phyloP scores from a whole-genome alignment of 2,329 filamentous ascomycete genomes.

The Penicillium sp. region DNA sequence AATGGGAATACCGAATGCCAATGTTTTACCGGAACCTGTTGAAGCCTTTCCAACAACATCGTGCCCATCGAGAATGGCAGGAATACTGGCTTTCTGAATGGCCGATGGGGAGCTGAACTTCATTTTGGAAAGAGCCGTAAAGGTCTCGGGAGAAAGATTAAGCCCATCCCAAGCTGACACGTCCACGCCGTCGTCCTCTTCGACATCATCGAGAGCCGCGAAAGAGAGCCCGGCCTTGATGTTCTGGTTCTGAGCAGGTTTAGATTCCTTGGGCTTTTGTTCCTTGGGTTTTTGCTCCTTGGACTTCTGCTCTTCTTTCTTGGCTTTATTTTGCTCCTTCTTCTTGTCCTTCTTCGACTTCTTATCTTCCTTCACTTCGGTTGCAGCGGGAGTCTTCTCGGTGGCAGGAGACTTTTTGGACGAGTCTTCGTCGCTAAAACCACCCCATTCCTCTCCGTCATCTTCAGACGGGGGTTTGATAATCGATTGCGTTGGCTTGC shows the following conservation, averaged over 20 bases:
- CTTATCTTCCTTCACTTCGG: conserved; percentile 23
- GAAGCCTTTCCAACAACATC: conserved; percentile 95
- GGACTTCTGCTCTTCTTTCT: conserved; percentile 29
- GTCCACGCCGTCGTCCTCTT: conserved; percentile 61
- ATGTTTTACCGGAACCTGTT: conserved; percentile 93
- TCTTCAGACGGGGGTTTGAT: conserved; percentile 26
- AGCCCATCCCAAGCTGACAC: conserved; percentile 77
- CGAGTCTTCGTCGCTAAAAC: conserved; percentile 58
- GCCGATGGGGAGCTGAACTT: conserved; percentile 77
- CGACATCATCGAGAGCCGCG: conserved; percentile 39
- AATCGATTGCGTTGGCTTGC: conserved; percentile 36
- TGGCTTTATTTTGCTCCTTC: conserved; percentile 20
- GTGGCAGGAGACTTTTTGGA: conserved; percentile 19
- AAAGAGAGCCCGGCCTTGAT: conserved; percentile 40
- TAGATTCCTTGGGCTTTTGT: conserved; percentile 26
- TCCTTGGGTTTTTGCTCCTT: conserved; percentile 17
- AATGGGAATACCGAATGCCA: conserved; percentile 93
- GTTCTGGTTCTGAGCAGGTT: conserved; percentile 35
- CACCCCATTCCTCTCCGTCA: conserved; percentile 61
- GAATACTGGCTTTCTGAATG: conserved; percentile 79
- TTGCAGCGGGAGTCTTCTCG: conserved; percentile 8
- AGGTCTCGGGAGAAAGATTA: conserved; percentile 67
- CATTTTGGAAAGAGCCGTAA: conserved; percentile 74
- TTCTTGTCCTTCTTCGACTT: conserved; percentile 22
- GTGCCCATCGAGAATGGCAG: conserved; percentile 75